Percentiles rank a stretch among this genome's conserved stretches.
phyloP scores from a whole-genome alignment of 495 filamentous ascomycete species.

The Penicillium herquei region DNA sequence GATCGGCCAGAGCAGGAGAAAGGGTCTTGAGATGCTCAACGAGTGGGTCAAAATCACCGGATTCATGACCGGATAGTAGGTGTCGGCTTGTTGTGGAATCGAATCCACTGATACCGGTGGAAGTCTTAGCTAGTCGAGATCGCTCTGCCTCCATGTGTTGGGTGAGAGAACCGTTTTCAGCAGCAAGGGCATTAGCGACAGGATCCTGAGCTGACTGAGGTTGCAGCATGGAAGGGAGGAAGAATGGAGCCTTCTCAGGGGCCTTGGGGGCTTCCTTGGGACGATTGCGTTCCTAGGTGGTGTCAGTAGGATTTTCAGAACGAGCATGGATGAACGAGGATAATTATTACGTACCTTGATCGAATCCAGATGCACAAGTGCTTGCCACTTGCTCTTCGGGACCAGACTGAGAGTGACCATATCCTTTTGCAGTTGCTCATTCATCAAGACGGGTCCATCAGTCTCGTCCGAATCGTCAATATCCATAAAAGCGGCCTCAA shows the following conservation, averaged over 20 bases:
- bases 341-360: constrained; percentile 57
- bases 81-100: constrained; percentile 56
- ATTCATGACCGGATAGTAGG: constrained; percentile 41
- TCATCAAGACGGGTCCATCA: constrained; percentile 46
- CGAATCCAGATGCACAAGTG: constrained; percentile 80
- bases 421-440: constrained; percentile 74
- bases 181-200: constrained; percentile 19
- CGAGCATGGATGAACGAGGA: background rate
- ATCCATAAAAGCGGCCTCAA: constrained; percentile 68
- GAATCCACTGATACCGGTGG: constrained; percentile 21
- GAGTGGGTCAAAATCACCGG: constrained; percentile 52
- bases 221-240: constrained; percentile 68
- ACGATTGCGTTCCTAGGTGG: constrained; percentile 73
- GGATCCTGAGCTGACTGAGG: constrained; percentile 21
- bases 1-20: constrained; percentile 75
- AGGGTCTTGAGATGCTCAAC: constrained; percentile 76
- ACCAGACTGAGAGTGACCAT: constrained; percentile 88
- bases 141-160: constrained; percentile 41
- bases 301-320: constrained; percentile 9
- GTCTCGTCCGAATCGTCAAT: constrained; percentile 46
- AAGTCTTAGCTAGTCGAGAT: constrained; percentile 53
- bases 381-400: constrained; percentile 90
- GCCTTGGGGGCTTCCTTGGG: constrained; percentile 87
- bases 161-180: constrained; percentile 39
- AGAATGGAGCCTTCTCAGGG: constrained; percentile 95